These are phyloP conservation scores for Lagenidium giganteum DNA, from an alignment of 352 stramenopile genomes.

Conservation along the genomic window DNA sequence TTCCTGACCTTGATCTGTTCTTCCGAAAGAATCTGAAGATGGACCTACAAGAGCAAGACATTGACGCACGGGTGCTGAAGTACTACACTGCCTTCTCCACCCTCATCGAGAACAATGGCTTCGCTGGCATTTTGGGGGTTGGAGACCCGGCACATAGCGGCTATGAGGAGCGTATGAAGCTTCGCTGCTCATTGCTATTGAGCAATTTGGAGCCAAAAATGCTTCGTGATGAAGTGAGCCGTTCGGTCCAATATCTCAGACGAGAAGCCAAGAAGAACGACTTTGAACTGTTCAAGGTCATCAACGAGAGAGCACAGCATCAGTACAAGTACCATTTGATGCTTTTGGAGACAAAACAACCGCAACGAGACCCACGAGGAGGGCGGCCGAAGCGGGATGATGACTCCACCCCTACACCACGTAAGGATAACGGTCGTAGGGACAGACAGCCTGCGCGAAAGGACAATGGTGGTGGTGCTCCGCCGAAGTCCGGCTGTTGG, in stretches of 20 bases:
- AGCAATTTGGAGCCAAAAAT: conserved; percentile 7
- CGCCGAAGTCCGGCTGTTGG: conserved; percentile 6
- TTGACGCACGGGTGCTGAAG: conserved; percentile 8
- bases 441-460: too few relatives aligned
- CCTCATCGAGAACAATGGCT: conserved; percentile 11
- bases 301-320: conserved; percentile 5
- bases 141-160: too few relatives aligned
- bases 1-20: neutral
- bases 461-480: too few relatives aligned
- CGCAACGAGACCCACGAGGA: too few relatives aligned
- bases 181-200: conserved; percentile 11
- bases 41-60: conserved; percentile 10
- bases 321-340: conserved; percentile 15
- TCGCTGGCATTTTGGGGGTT: neutral
- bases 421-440: too few relatives aligned
- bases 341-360: neutral
- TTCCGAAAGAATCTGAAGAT: conserved; percentile 6
- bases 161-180: conserved; percentile 15
- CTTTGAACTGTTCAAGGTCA: conserved; percentile 6
- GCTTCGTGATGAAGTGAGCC: conserved; percentile 7
- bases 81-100: conserved; percentile 15
- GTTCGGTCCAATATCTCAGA: conserved; percentile 5
- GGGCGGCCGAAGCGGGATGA: too few relatives aligned
- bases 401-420: too few relatives aligned
- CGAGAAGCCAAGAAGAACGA: conserved; percentile 8